Base-by-base conservation (phyloP, 2,329 filamentous ascomycete species). In the Annulohypoxylon truncatum region DNA sequence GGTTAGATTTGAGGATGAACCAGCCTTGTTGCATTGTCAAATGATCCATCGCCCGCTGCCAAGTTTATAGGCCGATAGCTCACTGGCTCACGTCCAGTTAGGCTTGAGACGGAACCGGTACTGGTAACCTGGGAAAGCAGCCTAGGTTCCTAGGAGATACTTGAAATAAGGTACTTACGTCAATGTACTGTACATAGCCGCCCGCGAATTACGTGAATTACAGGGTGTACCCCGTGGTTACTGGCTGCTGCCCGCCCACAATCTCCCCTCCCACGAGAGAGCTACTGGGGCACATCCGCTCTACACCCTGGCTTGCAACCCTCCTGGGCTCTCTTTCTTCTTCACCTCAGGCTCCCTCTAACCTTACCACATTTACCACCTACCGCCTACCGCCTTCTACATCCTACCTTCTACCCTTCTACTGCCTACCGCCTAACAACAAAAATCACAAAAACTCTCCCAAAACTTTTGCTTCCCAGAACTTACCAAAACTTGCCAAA, bases 401-500 rank as follows among this genome's bases (percentile, higher is more conserved):
- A 10, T 28, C 15, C 22, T n/a, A 48, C 44, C 22, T 28, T 28
- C 22, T n/a, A 48, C 22, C 44, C 9, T n/a, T 10, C 13, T 15
- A 48, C 22, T 20, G 33, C 42, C 29, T 26, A 15, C 28, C 33
- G 26, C 54, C 58, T 67, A 62, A 58, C 66, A 68, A 69, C 68
- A 66, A 68, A 67, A 68, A 42, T 70, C 68, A 71, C 68, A 71
- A 71, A 71, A 69, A 61, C 60, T 60, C 68, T 70, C 64, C 68
- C 69, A 70, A 70, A 71, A 67, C 67, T 71, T 70, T 70, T 64
- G 67, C 55, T 67, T 71, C 64, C 61, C 61, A 66, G 54, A 70
- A 65, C 65, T 50, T 60, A 62, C 64, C 71, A 65, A 71, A 70
- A 65, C 65, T 50, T 60, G 60, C 64, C 71, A 66, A 71, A 68